phyloP scores from a whole-genome alignment of 2,329 filamentous ascomycete genomes.

The Epichloe coenophiala region DNA sequence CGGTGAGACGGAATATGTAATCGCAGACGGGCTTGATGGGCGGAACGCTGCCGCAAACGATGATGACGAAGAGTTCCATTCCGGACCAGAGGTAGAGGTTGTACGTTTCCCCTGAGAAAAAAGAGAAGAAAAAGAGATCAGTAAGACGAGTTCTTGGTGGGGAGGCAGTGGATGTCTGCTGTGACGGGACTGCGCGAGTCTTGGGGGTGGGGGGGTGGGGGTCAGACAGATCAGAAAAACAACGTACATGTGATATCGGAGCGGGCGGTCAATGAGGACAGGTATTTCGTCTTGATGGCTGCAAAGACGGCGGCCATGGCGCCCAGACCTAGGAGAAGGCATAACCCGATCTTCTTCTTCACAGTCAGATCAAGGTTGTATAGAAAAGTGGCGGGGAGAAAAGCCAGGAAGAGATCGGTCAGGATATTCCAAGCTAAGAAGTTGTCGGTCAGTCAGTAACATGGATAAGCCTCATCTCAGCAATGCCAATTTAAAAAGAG shows the following conservation, averaged over 20 bases:
- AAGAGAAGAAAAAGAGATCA: too few species aligned
- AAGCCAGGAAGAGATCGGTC: conserved; percentile 2
- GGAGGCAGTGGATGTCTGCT: too few species aligned
- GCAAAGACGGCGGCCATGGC: conserved; percentile 2
- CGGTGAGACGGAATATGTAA: neutral
- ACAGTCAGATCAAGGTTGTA: conserved; percentile 1
- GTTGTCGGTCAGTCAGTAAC: neutral
- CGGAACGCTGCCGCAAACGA: conserved; percentile 4
- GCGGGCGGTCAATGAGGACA: neutral
- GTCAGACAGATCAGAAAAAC: too few species aligned
- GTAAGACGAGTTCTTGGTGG: too few species aligned
- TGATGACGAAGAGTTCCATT: conserved; percentile 5
- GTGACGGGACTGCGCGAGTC: too few species aligned
- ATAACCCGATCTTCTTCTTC: conserved; percentile 3
- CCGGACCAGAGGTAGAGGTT: conserved; percentile 3
- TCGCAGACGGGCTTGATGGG: conserved; percentile 5
- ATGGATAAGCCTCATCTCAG: too few species aligned
- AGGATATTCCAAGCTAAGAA: conserved; percentile 3
- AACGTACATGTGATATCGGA: conserved; percentile 2
- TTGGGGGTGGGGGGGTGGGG: too few species aligned
- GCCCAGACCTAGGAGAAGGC: neutral
- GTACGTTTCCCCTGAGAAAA: neutral
- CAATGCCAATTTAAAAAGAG: too few species aligned
- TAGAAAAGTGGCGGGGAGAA: conserved; percentile 2
- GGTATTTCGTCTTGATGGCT: conserved; percentile 1